A percentile compares a stretch with the other conserved stretches of the same genome.
Conservation (phyloP, 2,329 filamentous ascomycete species). For the Sporothrix sp. region DNA sequence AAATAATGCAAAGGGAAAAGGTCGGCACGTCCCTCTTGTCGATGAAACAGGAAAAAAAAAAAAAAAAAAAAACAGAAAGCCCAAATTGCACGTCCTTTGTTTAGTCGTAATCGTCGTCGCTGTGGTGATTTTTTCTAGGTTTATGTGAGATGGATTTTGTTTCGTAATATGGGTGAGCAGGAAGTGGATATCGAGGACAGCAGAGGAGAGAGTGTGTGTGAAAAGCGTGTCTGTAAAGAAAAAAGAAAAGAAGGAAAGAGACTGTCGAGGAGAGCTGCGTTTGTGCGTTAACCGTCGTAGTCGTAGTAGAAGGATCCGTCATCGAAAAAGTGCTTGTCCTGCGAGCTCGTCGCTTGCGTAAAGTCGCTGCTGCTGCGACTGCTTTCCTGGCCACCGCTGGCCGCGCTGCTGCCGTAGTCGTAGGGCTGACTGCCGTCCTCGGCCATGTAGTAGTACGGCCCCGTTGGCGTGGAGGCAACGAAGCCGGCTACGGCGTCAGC, state of each 20-base stretch:
- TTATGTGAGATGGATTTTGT: neutral
- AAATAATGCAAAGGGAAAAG: neutral
- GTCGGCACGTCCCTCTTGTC: neutral
- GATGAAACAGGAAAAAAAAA: neutral
- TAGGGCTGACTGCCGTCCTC: constrained; percentile 4
- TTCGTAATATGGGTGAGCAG: neutral
- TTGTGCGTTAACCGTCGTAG: constrained; percentile 7
- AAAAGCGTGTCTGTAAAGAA: neutral
- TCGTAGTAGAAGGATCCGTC: constrained; percentile 16
- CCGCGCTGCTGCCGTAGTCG: constrained; percentile 3
- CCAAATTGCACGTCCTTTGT: neutral
- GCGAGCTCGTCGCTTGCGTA: neutral
- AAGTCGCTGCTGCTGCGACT: constrained; percentile 16
- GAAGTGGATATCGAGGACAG: neutral
- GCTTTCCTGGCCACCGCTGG: neutral
- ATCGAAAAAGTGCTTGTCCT: constrained; percentile 11
- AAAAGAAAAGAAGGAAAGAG: neutral
- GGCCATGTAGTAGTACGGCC: constrained; percentile 4
- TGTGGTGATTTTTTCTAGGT: constrained; percentile 1
- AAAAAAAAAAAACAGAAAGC: neutral
- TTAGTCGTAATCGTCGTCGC: constrained; percentile 3
- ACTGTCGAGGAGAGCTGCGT: neutral
- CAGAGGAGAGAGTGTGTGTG: neutral
- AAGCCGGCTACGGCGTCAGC: neutral
- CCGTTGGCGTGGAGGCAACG: neutral